These are phyloP conservation scores for Candolleomyces aberdarensis DNA, from an alignment of 768 basidiomycete genomes.

Conservation along the genomic window DNA sequence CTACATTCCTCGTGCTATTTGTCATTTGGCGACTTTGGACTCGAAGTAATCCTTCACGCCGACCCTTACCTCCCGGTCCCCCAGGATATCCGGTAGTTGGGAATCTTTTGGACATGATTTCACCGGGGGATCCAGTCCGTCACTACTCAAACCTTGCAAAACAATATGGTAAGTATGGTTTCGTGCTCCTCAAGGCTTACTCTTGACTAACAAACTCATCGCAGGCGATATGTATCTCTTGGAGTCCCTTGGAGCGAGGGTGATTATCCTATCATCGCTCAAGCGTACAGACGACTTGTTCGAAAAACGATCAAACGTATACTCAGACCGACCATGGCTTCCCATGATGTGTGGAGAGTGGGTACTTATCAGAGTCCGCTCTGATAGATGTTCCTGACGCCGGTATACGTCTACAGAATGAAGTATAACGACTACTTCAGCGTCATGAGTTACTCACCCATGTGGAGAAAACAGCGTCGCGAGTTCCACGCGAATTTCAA, in stretches of 20 bases:
- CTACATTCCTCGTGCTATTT: too few species aligned
- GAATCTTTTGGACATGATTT: slow-evolving; percentile 4
- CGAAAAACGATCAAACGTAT: slow-evolving; percentile 13
- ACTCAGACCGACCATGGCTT: slow-evolving; percentile 6
- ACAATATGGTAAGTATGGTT: not conserved
- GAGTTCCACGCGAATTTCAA: slow-evolving; percentile 18
- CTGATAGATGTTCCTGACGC: not conserved
- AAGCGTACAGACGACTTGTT: slow-evolving; percentile 11
- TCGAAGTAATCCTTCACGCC: too few species aligned
- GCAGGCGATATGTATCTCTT: slow-evolving; percentile 15
- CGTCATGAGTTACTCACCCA: slow-evolving; percentile 15
- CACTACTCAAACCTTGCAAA: not conserved
- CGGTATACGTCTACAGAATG: not conserved
- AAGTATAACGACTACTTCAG: not conserved
- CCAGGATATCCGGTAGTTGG: slow-evolving; percentile 1
- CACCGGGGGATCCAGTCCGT: not conserved
- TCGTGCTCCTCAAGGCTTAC: not conserved
- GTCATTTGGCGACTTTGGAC: too few species aligned
- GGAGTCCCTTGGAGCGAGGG: slow-evolving; percentile 8
- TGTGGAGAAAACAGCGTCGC: slow-evolving; percentile 16
- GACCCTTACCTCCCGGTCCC: not conserved
- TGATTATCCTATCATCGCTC: slow-evolving; percentile 9
- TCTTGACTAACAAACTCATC: not conserved
- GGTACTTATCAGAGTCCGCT: not conserved
- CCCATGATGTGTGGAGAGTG: slow-evolving; percentile 12